A percentile compares a stretch with the other conserved stretches of the same genome.
These are phyloP conservation scores for Abelmoschus esculentus DNA, from an alignment of 345 rosid genomes.

Conservation along the genomic window DNA sequence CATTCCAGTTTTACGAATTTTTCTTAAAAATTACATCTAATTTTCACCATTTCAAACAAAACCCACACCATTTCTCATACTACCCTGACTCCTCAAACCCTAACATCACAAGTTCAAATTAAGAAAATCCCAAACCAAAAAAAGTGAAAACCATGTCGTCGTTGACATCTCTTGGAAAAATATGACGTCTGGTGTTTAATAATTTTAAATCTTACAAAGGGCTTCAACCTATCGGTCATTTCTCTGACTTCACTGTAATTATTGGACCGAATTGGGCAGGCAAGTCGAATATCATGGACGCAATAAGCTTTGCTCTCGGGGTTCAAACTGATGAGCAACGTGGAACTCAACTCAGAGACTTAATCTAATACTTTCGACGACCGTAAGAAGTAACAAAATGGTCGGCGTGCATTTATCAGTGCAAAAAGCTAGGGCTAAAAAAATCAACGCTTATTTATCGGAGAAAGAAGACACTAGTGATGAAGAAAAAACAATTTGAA, in stretches of 20 bases:
- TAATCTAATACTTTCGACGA: slow-evolving; percentile 90
- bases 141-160: slow-evolving; percentile 48
- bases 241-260: slow-evolving; percentile 92
- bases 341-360: slow-evolving; percentile 91
- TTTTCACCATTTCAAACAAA: slow-evolving; percentile 9
- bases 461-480: slow-evolving; percentile 67
- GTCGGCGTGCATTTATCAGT: slow-evolving; percentile 75
- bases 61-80: slow-evolving; percentile 16
- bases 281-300: slow-evolving; percentile 96
- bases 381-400: slow-evolving; percentile 80
- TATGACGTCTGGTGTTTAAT: slow-evolving; percentile 70
- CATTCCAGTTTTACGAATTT: slow-evolving; percentile 18
- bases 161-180: slow-evolving; percentile 57
- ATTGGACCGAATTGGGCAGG: slow-evolving; percentile 98
- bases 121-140: background rate
- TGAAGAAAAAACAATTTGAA: slow-evolving; percentile 90
- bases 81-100: too few relatives aligned
- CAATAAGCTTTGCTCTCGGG: slow-evolving; percentile 94
- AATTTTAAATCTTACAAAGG: slow-evolving; percentile 99
- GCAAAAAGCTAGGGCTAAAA: slow-evolving; percentile 68
- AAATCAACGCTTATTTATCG: slow-evolving; percentile 72
- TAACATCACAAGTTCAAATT: slow-evolving; percentile 13
- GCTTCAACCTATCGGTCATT: slow-evolving; percentile 71
- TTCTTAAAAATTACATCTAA: background rate
- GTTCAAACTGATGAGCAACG: slow-evolving; percentile 97